These are phyloP conservation scores for Didymella pomorum DNA, from an alignment of 2,329 filamentous ascomycete genomes.

Conservation along the genomic window DNA sequence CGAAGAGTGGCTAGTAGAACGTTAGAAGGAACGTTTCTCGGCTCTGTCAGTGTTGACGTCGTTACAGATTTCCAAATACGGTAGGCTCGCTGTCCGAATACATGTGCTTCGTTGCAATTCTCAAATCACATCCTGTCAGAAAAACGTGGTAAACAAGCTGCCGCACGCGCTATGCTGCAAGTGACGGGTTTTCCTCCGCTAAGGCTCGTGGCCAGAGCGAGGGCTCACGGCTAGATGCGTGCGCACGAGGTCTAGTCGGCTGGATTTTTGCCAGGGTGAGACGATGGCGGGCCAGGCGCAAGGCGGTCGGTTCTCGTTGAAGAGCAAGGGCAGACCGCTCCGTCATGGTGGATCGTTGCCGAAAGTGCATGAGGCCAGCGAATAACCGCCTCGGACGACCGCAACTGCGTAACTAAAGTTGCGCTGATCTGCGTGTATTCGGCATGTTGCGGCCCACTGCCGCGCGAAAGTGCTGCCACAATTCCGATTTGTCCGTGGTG, in stretches of 20 bases:
- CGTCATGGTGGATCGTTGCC: constrained; percentile 26
- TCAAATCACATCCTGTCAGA: constrained; percentile 8
- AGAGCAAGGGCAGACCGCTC: constrained; percentile 24
- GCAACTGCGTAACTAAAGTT: constrained; percentile 20
- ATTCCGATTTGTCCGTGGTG: constrained; percentile 33
- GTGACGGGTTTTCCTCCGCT: constrained; percentile 1
- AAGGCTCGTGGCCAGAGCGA: constrained; percentile 24
- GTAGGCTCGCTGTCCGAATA: constrained; percentile 8
- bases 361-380: constrained; percentile 29
- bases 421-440: constrained; percentile 29
- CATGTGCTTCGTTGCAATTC: background rate
- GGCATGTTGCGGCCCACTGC: constrained; percentile 30
- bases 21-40: constrained; percentile 29
- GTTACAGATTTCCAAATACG: constrained; percentile 7
- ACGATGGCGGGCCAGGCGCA: constrained; percentile 28
- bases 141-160: constrained; percentile 12
- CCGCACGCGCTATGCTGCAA: constrained; percentile 16
- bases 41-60: constrained; percentile 4
- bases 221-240: constrained; percentile 28
- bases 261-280: constrained; percentile 20
- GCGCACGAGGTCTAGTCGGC: constrained; percentile 29
- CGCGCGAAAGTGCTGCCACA: constrained; percentile 26
- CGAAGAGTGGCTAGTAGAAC: constrained; percentile 31
- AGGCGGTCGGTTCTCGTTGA: constrained; percentile 16
- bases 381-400: constrained; percentile 4